Evolutionary conservation across 345 rosid species (phyloP).

Genomic region (Garcia nutans): DNA sequence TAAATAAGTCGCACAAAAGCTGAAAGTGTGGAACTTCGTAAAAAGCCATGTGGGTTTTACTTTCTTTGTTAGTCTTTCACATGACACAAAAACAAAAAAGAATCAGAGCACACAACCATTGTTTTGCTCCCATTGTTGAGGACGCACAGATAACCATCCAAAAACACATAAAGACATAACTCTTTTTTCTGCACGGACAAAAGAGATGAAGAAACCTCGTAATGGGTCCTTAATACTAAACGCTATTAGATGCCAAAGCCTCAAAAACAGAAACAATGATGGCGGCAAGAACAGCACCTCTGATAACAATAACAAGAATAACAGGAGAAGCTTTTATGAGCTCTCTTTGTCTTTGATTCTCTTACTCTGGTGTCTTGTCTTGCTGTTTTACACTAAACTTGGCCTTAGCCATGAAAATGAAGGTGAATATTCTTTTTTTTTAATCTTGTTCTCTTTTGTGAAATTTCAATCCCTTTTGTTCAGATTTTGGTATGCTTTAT

Average conservation of each 20-base stretch:
- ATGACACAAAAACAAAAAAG: neutral
- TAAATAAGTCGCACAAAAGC: slow-evolving; percentile 3
- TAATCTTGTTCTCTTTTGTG: neutral
- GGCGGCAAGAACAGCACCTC: neutral
- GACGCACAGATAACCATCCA: neutral
- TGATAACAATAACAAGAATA: neutral
- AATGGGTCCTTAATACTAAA: slow-evolving; percentile 21
- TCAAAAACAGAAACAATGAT: slow-evolving; percentile 9
- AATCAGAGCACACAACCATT: neutral
- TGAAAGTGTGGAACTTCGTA: neutral
- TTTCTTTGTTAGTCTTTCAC: slow-evolving; percentile 5
- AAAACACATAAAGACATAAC: neutral
- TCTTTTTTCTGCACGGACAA: slow-evolving; percentile 4
- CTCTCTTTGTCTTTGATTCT: slow-evolving; percentile 56
- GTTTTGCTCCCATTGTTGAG: slow-evolving; percentile 8
- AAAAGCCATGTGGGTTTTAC: neutral
- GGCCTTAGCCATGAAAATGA: slow-evolving; percentile 61
- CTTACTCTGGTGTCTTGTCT: slow-evolving; percentile 64
- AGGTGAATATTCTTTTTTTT: slow-evolving; percentile 36
- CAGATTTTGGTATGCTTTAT: neutral
- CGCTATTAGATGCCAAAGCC: slow-evolving; percentile 24
- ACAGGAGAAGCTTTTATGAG: slow-evolving; percentile 36
- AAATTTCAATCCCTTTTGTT: neutral
- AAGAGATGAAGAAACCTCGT: slow-evolving; percentile 43
- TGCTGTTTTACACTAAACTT: slow-evolving; percentile 55